A percentile compares a stretch with the other conserved stretches of the same genome.
Conservation (phyloP, 2,329 filamentous ascomycete genomes). For the Peltaster fructicola region DNA sequence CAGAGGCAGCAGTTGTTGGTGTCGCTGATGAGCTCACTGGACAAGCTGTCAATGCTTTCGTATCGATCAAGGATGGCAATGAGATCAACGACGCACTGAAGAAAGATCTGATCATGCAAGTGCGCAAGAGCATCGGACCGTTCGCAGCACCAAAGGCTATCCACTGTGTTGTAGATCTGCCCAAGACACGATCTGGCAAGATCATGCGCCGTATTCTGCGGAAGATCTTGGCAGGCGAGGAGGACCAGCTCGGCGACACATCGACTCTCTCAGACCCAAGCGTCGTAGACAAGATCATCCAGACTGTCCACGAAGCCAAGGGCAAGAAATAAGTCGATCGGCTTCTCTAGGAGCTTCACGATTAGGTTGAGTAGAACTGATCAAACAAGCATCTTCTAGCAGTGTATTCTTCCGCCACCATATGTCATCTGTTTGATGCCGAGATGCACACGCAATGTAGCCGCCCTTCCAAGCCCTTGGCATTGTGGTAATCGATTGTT, state of each 20-base stretch:
- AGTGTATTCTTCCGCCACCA: too few species aligned
- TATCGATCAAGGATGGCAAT: constrained; percentile 72
- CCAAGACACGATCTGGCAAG: constrained; percentile 95
- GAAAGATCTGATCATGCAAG: constrained; percentile 88
- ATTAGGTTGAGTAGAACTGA: too few species aligned
- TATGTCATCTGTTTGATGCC: too few species aligned
- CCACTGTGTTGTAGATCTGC: constrained; percentile 78
- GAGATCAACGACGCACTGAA: constrained; percentile 62
- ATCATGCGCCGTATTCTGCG: constrained; percentile 95
- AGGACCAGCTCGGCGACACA: constrained; percentile 87
- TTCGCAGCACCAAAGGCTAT: constrained; percentile 94
- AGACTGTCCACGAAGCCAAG: constrained; percentile 49
- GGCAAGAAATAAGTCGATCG: constrained; percentile 25
- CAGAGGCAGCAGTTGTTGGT: constrained; percentile 89
- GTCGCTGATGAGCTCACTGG: constrained; percentile 86
- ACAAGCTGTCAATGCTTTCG: constrained; percentile 94
- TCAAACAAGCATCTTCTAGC: too few species aligned
- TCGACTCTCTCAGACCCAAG: constrained; percentile 84
- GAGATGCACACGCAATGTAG: too few species aligned
- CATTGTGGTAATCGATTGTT: too few species aligned
- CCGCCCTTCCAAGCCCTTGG: too few species aligned
- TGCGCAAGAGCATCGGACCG: constrained; percentile 91
- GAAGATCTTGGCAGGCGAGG: constrained; percentile 93
- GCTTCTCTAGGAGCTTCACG: too few species aligned
- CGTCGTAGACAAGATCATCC: constrained; percentile 80